Evolutionary conservation across 176 grass and related monocot genomes (phyloP).

Genomic region (Cenchrus fungigraminus): DNA sequence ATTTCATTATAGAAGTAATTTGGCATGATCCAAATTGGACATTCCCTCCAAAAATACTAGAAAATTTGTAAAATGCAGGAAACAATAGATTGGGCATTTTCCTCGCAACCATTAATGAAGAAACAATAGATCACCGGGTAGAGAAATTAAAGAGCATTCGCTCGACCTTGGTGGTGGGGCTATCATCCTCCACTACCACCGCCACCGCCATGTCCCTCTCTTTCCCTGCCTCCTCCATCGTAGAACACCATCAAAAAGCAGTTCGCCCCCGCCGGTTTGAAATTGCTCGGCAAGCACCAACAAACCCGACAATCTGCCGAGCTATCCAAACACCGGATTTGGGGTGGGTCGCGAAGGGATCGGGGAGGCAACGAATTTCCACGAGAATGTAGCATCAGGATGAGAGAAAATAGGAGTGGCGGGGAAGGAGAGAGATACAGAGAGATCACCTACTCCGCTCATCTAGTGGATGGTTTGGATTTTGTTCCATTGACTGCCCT

Average conservation of each 20-base stretch:
- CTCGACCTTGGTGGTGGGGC: slow-evolving; percentile 24
- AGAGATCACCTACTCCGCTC: slow-evolving; percentile 1
- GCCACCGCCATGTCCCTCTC: slow-evolving; percentile 16
- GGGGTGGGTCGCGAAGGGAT: background rate
- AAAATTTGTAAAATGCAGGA: background rate
- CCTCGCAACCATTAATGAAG: background rate
- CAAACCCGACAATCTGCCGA: background rate
- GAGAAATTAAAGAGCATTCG: background rate
- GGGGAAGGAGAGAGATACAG: background rate
- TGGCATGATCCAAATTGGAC: no score
- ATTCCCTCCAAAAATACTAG: background rate
- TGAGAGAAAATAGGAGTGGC: slow-evolving; percentile 18
- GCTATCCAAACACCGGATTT: background rate
- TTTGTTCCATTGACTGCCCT: background rate
- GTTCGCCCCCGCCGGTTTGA: background rate
- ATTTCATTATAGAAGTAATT: background rate
- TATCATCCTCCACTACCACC: slow-evolving; percentile 23
- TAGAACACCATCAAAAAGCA: slow-evolving; percentile 22
- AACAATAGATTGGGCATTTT: background rate
- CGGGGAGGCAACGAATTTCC: background rate
- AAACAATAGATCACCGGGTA: background rate
- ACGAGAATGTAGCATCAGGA: slow-evolving; percentile 42
- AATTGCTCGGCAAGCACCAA: slow-evolving; percentile 28
- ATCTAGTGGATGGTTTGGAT: background rate
- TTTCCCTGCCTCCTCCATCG: slow-evolving; percentile 41